These are phyloP conservation scores for Trichosporon faecale DNA, from an alignment of 1,284 basidiomycete genomes.

Conservation along the genomic window DNA sequence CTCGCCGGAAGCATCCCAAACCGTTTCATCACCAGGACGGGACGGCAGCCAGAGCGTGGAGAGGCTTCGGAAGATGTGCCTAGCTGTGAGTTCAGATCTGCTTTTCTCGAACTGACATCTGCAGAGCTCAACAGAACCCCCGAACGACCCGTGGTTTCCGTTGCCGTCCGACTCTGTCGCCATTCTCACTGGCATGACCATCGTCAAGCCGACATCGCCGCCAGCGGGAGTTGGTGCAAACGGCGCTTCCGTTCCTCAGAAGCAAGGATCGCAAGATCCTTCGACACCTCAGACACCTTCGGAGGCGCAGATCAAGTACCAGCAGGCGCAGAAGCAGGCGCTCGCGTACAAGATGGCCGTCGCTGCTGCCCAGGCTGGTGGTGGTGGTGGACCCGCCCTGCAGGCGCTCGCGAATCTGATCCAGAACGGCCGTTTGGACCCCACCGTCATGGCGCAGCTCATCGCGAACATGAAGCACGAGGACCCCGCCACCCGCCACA, in stretches of 20 bases:
- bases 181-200: slow-evolving; percentile 19
- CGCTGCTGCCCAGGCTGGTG: slow-evolving; percentile 18
- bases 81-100: slow-evolving; percentile 15
- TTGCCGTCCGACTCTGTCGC: slow-evolving; percentile 20
- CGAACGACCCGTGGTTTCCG: slow-evolving; percentile 20
- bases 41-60: slow-evolving; percentile 22
- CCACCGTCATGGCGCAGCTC: slow-evolving; percentile 23
- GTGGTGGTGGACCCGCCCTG: slow-evolving; percentile 2
- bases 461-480: slow-evolving; percentile 19
- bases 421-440: slow-evolving; percentile 21
- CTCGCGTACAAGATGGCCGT: slow-evolving; percentile 26
- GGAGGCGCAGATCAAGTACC: slow-evolving; percentile 29
- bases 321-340: slow-evolving; percentile 26
- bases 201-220: slow-evolving; percentile 10
- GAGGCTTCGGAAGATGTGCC: slow-evolving; percentile 26
- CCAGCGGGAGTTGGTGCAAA: neutral
- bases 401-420: slow-evolving; percentile 19
- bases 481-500: slow-evolving; percentile 16
- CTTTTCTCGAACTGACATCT: neutral
- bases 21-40: slow-evolving; percentile 11
- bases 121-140: slow-evolving; percentile 16
- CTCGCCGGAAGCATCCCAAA: slow-evolving; percentile 13
- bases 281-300: slow-evolving; percentile 13
- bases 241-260: slow-evolving; percentile 2
- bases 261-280: neutral